These are phyloP conservation scores for Grifola frondosa DNA, from an alignment of 1,284 basidiomycete genomes.

Conservation along the genomic window DNA sequence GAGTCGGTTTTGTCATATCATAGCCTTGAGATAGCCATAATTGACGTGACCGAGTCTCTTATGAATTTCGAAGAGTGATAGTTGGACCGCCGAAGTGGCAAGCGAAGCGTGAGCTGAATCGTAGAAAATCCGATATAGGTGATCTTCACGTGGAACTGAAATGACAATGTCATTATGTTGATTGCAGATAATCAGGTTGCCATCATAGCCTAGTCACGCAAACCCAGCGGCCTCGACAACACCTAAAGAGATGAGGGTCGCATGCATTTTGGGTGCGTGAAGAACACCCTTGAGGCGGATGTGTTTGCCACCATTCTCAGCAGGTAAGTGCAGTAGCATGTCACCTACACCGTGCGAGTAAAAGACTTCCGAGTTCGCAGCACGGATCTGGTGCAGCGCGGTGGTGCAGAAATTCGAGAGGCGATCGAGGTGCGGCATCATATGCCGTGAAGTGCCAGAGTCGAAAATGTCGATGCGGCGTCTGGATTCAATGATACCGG, in stretches of 20 bases:
- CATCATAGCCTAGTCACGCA: background rate
- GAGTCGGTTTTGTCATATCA: conserved; percentile 28
- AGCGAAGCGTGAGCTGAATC: too few relatives aligned
- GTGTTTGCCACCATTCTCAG: conserved; percentile 13
- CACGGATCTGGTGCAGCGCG: conserved; percentile 17
- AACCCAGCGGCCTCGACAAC: conserved; percentile 25
- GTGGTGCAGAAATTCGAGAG: too few relatives aligned
- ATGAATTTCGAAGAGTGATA: conserved; percentile 28
- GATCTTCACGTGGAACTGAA: too few relatives aligned
- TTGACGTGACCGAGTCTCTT: conserved; percentile 33
- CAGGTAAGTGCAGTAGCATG: conserved; percentile 29
- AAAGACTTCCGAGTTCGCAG: conserved; percentile 17
- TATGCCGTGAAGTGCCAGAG: conserved; percentile 39
- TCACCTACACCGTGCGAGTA: conserved; percentile 30
- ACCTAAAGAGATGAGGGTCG: conserved; percentile 33
- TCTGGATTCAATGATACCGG: too few relatives aligned
- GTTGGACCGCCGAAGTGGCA: background rate
- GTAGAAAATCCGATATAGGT: too few relatives aligned
- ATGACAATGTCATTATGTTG: too few relatives aligned
- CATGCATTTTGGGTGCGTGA: conserved; percentile 32
- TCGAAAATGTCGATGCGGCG: conserved; percentile 35
- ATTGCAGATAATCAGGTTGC: too few relatives aligned
- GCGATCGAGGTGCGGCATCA: conserved; percentile 40
- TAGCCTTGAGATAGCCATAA: too few relatives aligned
- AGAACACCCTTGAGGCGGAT: conserved; percentile 28